Conservation (phyloP, 106 monocot genomes). For the Dendrobium chrysotoxum region DNA sequence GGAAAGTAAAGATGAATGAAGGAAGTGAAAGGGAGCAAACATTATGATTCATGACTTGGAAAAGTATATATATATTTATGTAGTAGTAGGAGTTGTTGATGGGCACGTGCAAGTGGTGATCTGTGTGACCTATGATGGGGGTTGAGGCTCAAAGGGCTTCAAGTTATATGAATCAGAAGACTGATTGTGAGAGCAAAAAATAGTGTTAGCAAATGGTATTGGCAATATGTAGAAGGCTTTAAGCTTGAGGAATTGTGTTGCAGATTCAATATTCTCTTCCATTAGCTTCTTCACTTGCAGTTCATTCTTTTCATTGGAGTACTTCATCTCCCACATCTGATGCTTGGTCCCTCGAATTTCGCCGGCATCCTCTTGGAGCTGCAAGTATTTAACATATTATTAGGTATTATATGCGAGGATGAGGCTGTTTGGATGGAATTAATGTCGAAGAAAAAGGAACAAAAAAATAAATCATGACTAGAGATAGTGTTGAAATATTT, state of each 20-base stretch:
- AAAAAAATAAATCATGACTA: too few relatives aligned
- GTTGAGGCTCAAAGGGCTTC: neutral
- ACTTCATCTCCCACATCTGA: neutral
- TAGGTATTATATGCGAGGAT: too few relatives aligned
- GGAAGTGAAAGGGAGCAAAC: too few relatives aligned
- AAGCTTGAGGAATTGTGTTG: neutral
- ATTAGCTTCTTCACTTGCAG: neutral
- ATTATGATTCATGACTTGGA: too few relatives aligned
- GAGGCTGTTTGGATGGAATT: too few relatives aligned
- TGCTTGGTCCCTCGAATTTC: neutral
- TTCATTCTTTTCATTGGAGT: neutral
- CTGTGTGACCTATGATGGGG: neutral
- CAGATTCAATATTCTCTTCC: neutral
- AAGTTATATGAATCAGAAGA: neutral
- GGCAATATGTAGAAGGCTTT: neutral
- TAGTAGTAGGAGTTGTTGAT: neutral
- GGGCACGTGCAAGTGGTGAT: slow-evolving; percentile 3
- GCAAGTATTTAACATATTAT: neutral
- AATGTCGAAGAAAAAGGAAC: too few relatives aligned
- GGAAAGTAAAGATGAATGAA: too few relatives aligned
- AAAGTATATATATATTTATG: neutral
- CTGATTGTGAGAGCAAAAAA: neutral
- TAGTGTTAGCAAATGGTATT: neutral
- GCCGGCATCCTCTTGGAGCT: neutral
- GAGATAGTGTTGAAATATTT: too few relatives aligned